These are phyloP conservation scores for Cryptococcus sp. DNA, from an alignment of 1,284 basidiomycete genomes.

Conservation along the genomic window DNA sequence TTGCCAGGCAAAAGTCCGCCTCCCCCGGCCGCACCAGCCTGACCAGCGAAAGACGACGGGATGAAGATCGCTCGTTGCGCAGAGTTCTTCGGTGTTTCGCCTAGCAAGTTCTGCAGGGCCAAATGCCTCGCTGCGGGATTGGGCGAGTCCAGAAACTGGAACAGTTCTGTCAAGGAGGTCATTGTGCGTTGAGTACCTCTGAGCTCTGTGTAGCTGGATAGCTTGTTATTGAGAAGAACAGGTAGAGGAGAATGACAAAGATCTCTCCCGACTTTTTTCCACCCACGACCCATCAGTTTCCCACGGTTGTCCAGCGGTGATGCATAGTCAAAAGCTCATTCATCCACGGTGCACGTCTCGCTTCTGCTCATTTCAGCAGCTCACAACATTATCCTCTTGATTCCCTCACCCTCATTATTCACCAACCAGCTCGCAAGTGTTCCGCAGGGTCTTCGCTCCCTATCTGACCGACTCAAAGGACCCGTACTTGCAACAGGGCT, in stretches of 20 bases:
- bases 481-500: not conserved
- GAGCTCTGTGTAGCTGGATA: not conserved
- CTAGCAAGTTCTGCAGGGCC: constrained; percentile 78
- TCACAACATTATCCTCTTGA: not conserved
- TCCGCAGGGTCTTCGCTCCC: too few species aligned
- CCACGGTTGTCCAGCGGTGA: constrained; percentile 22
- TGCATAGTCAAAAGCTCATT: not conserved
- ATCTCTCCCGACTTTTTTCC: not conserved
- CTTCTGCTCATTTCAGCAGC: constrained; percentile 1
- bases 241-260: not conserved
- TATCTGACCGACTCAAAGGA: too few species aligned
- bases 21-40: constrained; percentile 20
- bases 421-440: too few species aligned
- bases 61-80: constrained; percentile 76
- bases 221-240: not conserved
- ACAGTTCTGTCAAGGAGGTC: constrained; percentile 62
- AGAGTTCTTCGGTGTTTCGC: constrained; percentile 72
- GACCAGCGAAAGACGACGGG: constrained; percentile 41
- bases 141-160: constrained; percentile 80
- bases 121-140: constrained; percentile 86
- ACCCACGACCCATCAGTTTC: constrained; percentile 8
- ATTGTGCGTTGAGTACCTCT: constrained; percentile 25
- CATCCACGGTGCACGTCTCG: not conserved
- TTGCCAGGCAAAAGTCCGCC: constrained; percentile 58
- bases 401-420: too few species aligned